Evolutionary conservation across 2,329 filamentous ascomycete genomes (phyloP).

Genomic region (Fusarium goolgardi): DNA sequence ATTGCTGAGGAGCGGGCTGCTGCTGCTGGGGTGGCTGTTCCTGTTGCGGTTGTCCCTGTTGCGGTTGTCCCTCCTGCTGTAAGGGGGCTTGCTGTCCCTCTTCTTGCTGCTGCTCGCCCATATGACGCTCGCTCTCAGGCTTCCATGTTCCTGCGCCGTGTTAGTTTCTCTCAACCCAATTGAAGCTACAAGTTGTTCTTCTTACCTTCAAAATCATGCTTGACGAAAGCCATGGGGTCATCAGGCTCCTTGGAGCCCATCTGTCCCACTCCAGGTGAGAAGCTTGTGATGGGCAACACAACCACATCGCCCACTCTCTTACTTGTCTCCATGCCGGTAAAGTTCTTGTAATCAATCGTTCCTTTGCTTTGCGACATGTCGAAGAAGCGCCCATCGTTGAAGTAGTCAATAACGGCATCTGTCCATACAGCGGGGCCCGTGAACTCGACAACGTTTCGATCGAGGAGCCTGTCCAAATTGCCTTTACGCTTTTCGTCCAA

Average conservation of each 20-base stretch:
- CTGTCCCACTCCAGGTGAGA: conserved; percentile 92
- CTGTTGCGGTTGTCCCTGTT: conserved; percentile 39
- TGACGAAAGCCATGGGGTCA: conserved; percentile 96
- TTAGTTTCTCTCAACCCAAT: conserved; percentile 4
- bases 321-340: conserved; percentile 84
- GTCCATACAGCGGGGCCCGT: conserved; percentile 97
- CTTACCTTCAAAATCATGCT: conserved; percentile 94
- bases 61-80: not conserved
- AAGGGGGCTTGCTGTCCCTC: conserved; percentile 38
- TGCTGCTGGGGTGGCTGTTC: conserved; percentile 47
- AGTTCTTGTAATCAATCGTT: conserved; percentile 86
- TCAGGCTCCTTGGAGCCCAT: conserved; percentile 92
- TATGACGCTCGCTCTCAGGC: conserved; percentile 76
- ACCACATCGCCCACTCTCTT: conserved; percentile 95
- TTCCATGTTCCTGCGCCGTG: conserved; percentile 75
- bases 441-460: conserved; percentile 88
- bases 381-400: conserved; percentile 92
- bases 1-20: conserved; percentile 33
- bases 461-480: conserved; percentile 67
- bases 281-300: conserved; percentile 94
- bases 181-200: conserved; percentile 43
- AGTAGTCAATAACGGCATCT: conserved; percentile 89
- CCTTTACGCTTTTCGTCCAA: conserved; percentile 77
- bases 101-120: conserved; percentile 61
- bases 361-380: conserved; percentile 77